phyloP scores from a whole-genome alignment of 495 filamentous ascomycete genomes.

The Penicillium lividum region DNA sequence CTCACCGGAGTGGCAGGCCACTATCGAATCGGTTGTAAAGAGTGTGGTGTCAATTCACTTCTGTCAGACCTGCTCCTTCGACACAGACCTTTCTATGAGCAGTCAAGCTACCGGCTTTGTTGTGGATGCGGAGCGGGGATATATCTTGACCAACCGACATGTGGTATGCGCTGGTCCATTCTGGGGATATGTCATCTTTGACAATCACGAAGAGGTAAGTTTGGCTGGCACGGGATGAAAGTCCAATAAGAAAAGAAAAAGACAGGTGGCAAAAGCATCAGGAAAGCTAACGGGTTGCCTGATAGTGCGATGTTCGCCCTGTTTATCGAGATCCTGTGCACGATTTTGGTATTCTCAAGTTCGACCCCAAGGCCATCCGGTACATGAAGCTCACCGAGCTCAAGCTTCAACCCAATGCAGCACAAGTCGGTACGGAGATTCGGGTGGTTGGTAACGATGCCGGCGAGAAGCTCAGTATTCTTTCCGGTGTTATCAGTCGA shows the following conservation, averaged over 20 bases:
- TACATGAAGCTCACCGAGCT: slow-evolving; percentile 89
- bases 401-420: slow-evolving; percentile 80
- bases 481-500: slow-evolving; percentile 95
- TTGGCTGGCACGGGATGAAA: neutral
- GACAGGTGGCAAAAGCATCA: neutral
- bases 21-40: slow-evolving; percentile 88
- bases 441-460: slow-evolving; percentile 98
- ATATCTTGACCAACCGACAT: slow-evolving; percentile 87
- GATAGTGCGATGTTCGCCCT: slow-evolving; percentile 89
- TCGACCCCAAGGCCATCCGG: slow-evolving; percentile 92
- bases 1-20: slow-evolving; percentile 94
- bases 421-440: slow-evolving; percentile 89
- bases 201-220: slow-evolving; percentile 88
- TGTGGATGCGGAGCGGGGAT: slow-evolving; percentile 92
- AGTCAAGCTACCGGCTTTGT: slow-evolving; percentile 98
- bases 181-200: slow-evolving; percentile 96
- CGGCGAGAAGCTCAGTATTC: slow-evolving; percentile 96
- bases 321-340: slow-evolving; percentile 98
- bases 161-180: slow-evolving; percentile 97
- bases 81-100: slow-evolving; percentile 89
- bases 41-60: slow-evolving; percentile 98
- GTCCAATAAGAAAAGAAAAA: neutral
- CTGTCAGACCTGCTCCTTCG: slow-evolving; percentile 97
- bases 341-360: slow-evolving; percentile 96
- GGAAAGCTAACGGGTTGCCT: slow-evolving; percentile 1